phyloP scores from a whole-genome alignment of 129 eudicot species.

The Apium graveolens region DNA sequence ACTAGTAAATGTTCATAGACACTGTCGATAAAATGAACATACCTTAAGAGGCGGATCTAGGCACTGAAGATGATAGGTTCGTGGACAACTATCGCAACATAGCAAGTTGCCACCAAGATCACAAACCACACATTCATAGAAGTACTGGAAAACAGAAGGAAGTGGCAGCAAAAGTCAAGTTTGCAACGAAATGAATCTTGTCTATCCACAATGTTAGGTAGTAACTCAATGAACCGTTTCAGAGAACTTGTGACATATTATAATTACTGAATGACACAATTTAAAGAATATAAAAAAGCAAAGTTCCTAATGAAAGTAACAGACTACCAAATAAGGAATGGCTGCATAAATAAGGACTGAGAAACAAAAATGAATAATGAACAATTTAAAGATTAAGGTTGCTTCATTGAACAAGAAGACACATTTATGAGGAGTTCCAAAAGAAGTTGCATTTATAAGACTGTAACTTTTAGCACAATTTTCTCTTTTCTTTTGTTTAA shows the following conservation, averaged over 20 bases:
- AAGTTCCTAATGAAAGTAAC: not conserved
- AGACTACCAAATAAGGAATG: not conserved
- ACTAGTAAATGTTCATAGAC: not conserved
- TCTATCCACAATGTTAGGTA: not conserved
- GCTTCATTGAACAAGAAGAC: not conserved
- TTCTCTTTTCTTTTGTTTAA: not conserved
- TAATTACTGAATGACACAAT: not conserved
- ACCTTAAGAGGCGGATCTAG: constrained; percentile 86
- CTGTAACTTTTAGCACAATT: not conserved
- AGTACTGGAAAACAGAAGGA: constrained; percentile 39
- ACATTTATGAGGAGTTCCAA: not conserved
- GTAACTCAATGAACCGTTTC: not conserved
- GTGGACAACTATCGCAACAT: constrained; percentile 73
- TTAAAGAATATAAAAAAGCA: not conserved
- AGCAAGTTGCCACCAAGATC: constrained; percentile 86
- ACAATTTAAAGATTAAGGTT: not conserved
- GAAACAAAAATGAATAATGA: not conserved
- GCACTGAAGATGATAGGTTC: constrained; percentile 71
- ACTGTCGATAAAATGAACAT: constrained; percentile 11
- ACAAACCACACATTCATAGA: constrained; percentile 66
- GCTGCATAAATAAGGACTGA: not conserved
- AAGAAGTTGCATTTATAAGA: not conserved
- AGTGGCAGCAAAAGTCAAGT: constrained; percentile 5
- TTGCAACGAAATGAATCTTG: not conserved
- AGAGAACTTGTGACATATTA: not conserved